Evolutionary conservation across 2,329 filamentous ascomycete genomes (phyloP).

Genomic region (Aspergillus clavatus): DNA sequence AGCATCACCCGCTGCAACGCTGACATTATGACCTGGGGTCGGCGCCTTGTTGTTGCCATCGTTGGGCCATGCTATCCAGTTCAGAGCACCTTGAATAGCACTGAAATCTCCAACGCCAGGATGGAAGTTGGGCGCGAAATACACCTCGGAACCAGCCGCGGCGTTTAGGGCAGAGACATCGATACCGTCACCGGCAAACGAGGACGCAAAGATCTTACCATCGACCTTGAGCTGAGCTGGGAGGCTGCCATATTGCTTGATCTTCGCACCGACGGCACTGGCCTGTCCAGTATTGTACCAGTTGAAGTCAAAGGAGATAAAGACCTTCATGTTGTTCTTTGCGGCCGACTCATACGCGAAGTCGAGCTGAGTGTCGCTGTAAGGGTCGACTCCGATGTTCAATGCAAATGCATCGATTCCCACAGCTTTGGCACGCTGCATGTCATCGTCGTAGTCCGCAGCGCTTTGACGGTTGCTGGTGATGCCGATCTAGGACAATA

Average conservation of each 20-base stretch:
- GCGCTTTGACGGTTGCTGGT: constrained; percentile 40
- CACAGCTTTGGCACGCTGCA: constrained; percentile 41
- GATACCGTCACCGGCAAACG: constrained; percentile 48
- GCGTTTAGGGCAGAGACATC: constrained; percentile 41
- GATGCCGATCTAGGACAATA: constrained; percentile 40
- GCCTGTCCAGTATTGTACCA: constrained; percentile 40
- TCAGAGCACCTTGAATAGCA: constrained; percentile 40
- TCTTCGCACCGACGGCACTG: constrained; percentile 41
- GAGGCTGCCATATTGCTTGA: constrained; percentile 43
- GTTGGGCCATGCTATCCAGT: constrained; percentile 44
- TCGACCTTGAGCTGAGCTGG: constrained; percentile 49
- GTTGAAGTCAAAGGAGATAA: constrained; percentile 56
- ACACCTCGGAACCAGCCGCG: constrained; percentile 44
- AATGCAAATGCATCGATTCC: constrained; percentile 49
- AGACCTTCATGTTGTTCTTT: constrained; percentile 48
- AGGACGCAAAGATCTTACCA: constrained; percentile 50
- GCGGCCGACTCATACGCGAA: constrained; percentile 49
- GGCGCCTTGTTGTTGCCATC: constrained; percentile 49
- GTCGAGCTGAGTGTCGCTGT: constrained; percentile 43
- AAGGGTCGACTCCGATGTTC: constrained; percentile 46
- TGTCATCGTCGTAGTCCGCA: constrained; percentile 46
- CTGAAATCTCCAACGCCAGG: constrained; percentile 37
- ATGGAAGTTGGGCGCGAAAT: constrained; percentile 50
- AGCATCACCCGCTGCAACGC: constrained; percentile 38
- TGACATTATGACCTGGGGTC: constrained; percentile 35